A percentile compares a stretch with the other conserved stretches of the same genome.
Evolutionary conservation across 768 basidiomycete species (phyloP).

Genomic region (Phanerodontia chrysosporium): DNA sequence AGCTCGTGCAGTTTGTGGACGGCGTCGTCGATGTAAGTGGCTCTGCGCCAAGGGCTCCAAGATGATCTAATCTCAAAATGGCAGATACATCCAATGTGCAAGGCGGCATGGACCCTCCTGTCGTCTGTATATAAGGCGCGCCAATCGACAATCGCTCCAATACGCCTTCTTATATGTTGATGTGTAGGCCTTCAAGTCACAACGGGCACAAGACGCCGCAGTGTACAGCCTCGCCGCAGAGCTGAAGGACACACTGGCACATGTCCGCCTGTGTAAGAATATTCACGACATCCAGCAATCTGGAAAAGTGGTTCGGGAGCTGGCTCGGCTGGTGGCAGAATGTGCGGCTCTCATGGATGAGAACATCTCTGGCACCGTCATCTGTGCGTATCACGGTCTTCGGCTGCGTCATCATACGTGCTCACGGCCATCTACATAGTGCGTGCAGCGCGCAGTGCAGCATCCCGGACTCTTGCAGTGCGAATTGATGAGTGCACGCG

Average conservation of each 20-base stretch:
- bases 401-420: neutral
- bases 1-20: constrained; percentile 6
- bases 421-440: neutral
- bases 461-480: neutral
- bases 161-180: neutral
- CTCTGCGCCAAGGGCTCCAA: too few species aligned
- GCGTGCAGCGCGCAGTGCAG: neutral
- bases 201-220: constrained; percentile 1
- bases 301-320: neutral
- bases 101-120: constrained; percentile 12
- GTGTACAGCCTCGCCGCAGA: neutral
- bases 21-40: constrained; percentile 7
- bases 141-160: neutral
- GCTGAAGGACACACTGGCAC: constrained; percentile 2
- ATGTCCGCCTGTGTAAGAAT: constrained; percentile 1
- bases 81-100: constrained; percentile 9
- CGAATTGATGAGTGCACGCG: neutral
- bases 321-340: constrained; percentile 4
- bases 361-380: constrained; percentile 2
- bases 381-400: neutral
- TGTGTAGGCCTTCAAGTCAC: constrained; percentile 1
- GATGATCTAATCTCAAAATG: too few species aligned
- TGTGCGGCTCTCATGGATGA: constrained; percentile 9
- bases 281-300: constrained; percentile 3
- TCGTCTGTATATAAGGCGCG: constrained; percentile 9